Conservation (phyloP, 371 early-diverging fungal genomes). For the Mucor indicus region DNA sequence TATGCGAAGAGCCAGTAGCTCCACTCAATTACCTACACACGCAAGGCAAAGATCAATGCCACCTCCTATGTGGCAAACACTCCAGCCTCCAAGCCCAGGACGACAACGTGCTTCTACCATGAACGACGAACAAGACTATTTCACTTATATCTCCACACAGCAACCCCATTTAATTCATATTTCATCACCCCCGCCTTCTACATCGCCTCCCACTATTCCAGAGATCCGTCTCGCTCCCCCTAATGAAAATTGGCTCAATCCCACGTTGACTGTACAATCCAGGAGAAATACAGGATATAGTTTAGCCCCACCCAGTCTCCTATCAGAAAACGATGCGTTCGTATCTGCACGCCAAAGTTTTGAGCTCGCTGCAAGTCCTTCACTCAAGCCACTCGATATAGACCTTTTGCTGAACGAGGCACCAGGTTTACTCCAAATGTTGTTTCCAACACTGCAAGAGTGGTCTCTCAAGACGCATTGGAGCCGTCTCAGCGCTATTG, state of each 20-base stretch:
- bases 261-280: too few species aligned
- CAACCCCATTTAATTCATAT: conserved; percentile 3
- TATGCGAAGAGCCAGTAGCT: conserved; percentile 28
- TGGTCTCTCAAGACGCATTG: conserved; percentile 48
- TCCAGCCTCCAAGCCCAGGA: background rate
- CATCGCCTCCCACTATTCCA: conserved; percentile 17
- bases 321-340: conserved; percentile 27
- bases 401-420: too few species aligned
- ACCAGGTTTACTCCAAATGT: background rate
- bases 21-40: conserved; percentile 1
- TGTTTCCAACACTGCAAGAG: conserved; percentile 56
- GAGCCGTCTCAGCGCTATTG: conserved; percentile 46
- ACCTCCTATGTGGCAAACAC: conserved; percentile 18
- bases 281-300: conserved; percentile 1
- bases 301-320: conserved; percentile 12
- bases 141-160: conserved; percentile 34
- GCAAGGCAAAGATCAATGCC: conserved; percentile 33
- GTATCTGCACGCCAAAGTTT: conserved; percentile 30
- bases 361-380: conserved; percentile 15
- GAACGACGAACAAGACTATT: conserved; percentile 33
- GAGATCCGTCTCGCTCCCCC: conserved; percentile 42
- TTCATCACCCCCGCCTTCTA: background rate
- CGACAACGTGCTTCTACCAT: conserved; percentile 33
- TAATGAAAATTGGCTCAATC: background rate
- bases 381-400: too few species aligned